Conservation (phyloP, 345 rosid genomes). For the Kandelia obovata region DNA sequence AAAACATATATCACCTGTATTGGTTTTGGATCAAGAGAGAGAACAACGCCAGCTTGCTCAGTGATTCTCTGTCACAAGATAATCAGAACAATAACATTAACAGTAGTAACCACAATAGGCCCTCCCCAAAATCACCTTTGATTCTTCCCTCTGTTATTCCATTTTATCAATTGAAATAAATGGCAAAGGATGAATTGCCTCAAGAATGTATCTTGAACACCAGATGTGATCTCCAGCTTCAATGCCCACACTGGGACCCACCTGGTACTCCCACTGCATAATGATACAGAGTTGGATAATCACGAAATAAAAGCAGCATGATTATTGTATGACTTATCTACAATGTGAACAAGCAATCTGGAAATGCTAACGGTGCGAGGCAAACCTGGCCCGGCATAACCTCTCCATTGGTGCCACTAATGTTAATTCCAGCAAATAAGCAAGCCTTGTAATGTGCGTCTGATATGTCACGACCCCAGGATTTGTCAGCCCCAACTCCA, state of each 20-base stretch:
- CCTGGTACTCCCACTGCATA: conserved; percentile 95
- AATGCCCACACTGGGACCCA: conserved; percentile 95
- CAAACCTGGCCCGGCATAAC: conserved; percentile 99
- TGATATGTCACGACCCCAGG: conserved; percentile 93
- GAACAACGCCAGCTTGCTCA: conserved; percentile 94
- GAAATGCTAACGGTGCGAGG: not conserved
- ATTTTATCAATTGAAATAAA: not conserved
- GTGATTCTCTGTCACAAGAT: conserved; percentile 74
- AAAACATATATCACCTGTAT: conserved; percentile 52
- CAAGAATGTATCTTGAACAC: conserved; percentile 95
- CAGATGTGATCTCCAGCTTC: conserved; percentile 94
- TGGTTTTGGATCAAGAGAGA: conserved; percentile 89
- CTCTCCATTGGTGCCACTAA: conserved; percentile 95
- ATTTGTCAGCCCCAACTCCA: conserved; percentile 95
- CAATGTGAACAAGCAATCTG: not conserved
- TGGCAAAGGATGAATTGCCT: conserved; percentile 42
- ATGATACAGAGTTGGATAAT: conserved; percentile 9
- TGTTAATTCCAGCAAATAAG: conserved; percentile 89
- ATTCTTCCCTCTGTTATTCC: not conserved
- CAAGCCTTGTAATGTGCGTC: conserved; percentile 99
- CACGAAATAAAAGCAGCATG: conserved; percentile 4
- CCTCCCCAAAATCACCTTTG: not conserved
- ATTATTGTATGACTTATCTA: not conserved
- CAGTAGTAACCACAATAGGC: not conserved
- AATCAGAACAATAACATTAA: conserved; percentile 1